These are phyloP conservation scores for Coemansia sp. DNA, from an alignment of 371 early-diverging fungal species.

Conservation along the genomic window DNA sequence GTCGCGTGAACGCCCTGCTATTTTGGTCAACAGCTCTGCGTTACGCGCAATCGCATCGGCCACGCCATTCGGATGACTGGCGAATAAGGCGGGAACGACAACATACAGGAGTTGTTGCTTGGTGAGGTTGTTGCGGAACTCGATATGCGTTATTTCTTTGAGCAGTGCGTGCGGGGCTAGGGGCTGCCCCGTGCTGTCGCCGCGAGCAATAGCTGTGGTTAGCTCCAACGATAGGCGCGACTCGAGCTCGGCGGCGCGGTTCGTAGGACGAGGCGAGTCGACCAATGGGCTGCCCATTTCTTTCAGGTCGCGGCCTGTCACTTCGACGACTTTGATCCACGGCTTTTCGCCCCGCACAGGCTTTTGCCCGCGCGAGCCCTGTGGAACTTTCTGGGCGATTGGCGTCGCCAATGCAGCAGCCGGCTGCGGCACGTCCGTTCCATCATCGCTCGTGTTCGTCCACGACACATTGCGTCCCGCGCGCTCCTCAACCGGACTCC, in stretches of 20 bases:
- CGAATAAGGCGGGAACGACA: conserved; percentile 37
- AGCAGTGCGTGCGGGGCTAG: conserved; percentile 32
- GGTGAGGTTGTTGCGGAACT: conserved; percentile 56
- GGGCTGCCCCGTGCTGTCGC: conserved; percentile 1
- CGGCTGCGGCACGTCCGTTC: conserved; percentile 11
- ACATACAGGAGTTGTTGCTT: conserved; percentile 55
- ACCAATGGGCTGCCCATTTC: conserved; percentile 44
- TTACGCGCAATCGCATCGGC: conserved; percentile 15
- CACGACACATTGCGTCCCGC: conserved; percentile 19
- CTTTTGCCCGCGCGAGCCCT: conserved; percentile 7
- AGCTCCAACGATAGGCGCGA: conserved; percentile 31
- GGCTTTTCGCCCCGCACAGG: conserved; percentile 28
- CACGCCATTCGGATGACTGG: conserved; percentile 22
- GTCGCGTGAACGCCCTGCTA: conserved; percentile 35
- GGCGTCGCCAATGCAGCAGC: conserved; percentile 40
- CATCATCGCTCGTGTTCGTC: conserved; percentile 24
- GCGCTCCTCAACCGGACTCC: conserved; percentile 20
- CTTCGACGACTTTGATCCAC: conserved; percentile 43
- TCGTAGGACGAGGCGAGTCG: conserved; percentile 14
- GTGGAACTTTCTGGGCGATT: conserved; percentile 33
- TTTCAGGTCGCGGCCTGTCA: conserved; percentile 31
- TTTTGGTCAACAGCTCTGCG: conserved; percentile 30
- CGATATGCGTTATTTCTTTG: conserved; percentile 55
- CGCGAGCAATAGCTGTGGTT: conserved; percentile 10
- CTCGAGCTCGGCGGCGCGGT: conserved; percentile 30